Conservation (phyloP, 768 basidiomycete species). For the Boletus reticulatus region DNA sequence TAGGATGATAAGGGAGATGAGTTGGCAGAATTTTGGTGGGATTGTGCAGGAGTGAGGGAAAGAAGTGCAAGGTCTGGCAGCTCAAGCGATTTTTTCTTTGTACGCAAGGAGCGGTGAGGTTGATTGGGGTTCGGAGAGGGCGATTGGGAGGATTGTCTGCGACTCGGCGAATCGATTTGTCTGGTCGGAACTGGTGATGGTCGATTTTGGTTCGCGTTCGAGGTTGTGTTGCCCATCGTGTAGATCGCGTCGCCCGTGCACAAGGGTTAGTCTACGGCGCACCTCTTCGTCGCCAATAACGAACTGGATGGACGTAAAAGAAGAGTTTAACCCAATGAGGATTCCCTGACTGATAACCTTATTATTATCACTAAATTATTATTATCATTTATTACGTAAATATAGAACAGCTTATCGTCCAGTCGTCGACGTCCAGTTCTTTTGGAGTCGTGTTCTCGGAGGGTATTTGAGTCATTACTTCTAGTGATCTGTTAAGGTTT, state of each 20-base stretch:
- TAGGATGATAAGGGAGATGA: conserved; percentile 41
- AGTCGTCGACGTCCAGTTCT: no score
- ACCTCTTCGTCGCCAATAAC: conserved; percentile 19
- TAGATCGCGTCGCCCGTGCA: conserved; percentile 19
- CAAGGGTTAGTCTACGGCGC: conserved; percentile 8
- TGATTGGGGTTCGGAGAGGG: conserved; percentile 40
- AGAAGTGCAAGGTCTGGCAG: conserved; percentile 68
- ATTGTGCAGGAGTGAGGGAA: conserved; percentile 42
- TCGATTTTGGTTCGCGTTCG: conserved; percentile 29
- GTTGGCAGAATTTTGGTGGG: conserved; percentile 35
- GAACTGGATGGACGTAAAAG: conserved; percentile 34
- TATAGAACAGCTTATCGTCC: not conserved
- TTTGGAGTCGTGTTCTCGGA: no score
- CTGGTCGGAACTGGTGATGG: conserved; percentile 22
- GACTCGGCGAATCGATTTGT: conserved; percentile 25
- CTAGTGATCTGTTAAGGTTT: no score
- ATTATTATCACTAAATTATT: conserved; percentile 14
- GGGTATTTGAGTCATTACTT: no score
- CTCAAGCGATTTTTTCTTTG: conserved; percentile 72
- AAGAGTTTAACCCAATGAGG: conserved; percentile 28
- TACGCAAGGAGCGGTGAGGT: conserved; percentile 60
- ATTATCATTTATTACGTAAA: conserved; percentile 11
- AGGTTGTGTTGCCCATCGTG: conserved; percentile 35
- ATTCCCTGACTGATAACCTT: conserved; percentile 23
- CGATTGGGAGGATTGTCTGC: conserved; percentile 29